These are phyloP conservation scores for Cyclotella kingstonii DNA, from an alignment of 108 stramenopile genomes.

Conservation along the genomic window DNA sequence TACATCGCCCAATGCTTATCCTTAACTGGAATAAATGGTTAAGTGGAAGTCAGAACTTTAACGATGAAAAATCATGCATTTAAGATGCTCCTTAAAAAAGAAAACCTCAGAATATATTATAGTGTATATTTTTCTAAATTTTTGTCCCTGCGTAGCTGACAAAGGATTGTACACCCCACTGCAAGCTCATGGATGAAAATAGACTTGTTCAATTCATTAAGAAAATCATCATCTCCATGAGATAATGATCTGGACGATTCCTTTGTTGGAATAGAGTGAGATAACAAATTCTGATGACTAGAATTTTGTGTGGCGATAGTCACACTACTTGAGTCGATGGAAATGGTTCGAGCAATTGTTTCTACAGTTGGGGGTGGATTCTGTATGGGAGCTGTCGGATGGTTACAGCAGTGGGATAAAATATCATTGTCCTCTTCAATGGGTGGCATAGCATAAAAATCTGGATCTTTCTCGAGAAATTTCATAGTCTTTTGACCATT, in stretches of 20 bases:
- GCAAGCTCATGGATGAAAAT: conserved; percentile 45
- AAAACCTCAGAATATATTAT: not conserved
- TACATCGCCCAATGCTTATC: too few relatives aligned
- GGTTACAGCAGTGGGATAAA: not conserved
- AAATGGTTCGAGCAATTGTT: too few relatives aligned
- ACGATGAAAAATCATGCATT: too few relatives aligned
- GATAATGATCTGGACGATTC: not conserved
- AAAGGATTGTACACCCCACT: conserved; percentile 36
- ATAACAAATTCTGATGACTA: not conserved
- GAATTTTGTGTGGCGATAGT: not conserved
- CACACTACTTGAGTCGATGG: too few relatives aligned
- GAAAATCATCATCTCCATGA: not conserved
- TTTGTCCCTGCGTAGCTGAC: conserved; percentile 31
- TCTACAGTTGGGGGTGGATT: too few relatives aligned
- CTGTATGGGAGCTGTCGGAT: not conserved
- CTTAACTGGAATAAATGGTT: too few relatives aligned
- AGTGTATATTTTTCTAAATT: not conserved
- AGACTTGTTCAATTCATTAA: conserved; percentile 21
- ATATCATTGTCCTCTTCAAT: conserved; percentile 2
- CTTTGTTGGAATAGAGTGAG: not conserved
- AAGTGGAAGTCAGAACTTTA: too few relatives aligned
- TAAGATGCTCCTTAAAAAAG: too few relatives aligned
- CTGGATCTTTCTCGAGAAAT: conserved; percentile 51
- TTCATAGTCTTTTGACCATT: conserved; percentile 57
- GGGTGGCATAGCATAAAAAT: conserved; percentile 66